phyloP scores from a whole-genome alignment of 2,329 filamentous ascomycete species.

The Trichophaea hybrida region DNA sequence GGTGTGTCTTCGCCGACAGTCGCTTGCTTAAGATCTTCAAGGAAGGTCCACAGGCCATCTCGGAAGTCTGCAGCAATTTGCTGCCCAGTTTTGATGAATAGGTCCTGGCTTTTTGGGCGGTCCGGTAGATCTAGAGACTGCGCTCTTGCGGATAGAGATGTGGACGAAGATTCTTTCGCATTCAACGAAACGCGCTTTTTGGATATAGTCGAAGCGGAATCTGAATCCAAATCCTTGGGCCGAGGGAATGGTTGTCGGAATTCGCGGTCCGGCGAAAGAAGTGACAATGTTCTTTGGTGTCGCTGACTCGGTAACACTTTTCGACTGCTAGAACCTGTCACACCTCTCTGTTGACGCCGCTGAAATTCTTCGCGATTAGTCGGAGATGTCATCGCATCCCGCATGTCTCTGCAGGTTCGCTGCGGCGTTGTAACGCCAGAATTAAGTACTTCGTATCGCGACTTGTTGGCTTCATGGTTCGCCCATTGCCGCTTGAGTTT shows the following conservation, averaged over 20 bases:
- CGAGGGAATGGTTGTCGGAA: constrained; percentile 29
- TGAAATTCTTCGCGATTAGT: constrained; percentile 45
- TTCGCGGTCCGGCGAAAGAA: constrained; percentile 52
- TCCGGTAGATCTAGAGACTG: constrained; percentile 9
- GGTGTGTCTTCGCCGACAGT: constrained; percentile 72
- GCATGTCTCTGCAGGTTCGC: constrained; percentile 41
- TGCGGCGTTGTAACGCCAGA: constrained; percentile 21
- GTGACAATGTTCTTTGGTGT: constrained; percentile 45
- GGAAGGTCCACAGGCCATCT: constrained; percentile 81
- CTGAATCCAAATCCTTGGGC: constrained; percentile 20
- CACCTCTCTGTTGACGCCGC: constrained; percentile 40
- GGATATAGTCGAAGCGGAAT: not conserved
- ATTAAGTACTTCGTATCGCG: constrained; percentile 48
- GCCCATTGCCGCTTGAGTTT: constrained; percentile 75
- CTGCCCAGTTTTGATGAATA: constrained; percentile 45
- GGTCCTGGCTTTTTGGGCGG: constrained; percentile 31
- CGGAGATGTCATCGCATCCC: not conserved
- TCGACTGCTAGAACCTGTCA: constrained; percentile 43
- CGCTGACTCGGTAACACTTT: constrained; percentile 30
- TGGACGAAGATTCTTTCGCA: not conserved
- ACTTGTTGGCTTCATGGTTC: constrained; percentile 59
- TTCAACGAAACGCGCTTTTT: constrained; percentile 13
- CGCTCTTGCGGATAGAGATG: not conserved
- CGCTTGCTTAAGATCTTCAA: constrained; percentile 87
- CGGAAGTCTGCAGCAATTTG: constrained; percentile 82